Evolutionary conservation across 768 basidiomycete genomes (phyloP).

Genomic region (Lactifluus hygrophoroides): DNA sequence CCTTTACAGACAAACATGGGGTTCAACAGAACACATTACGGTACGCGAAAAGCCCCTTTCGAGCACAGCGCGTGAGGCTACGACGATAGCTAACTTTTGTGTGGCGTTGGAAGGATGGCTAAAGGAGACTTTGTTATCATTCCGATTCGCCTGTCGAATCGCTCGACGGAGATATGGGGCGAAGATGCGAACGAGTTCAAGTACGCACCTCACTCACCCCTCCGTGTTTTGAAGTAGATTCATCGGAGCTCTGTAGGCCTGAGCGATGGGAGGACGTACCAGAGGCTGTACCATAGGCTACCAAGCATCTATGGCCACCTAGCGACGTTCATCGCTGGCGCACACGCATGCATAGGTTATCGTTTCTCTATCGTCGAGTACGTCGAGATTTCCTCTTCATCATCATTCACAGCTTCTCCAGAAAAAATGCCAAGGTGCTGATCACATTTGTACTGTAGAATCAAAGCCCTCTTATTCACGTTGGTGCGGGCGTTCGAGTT

Average conservation of each 20-base stretch:
- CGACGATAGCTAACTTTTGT: not conserved
- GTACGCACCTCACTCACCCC: not conserved
- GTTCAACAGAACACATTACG: conserved; percentile 3
- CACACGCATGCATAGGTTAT: conserved; percentile 26
- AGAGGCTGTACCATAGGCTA: conserved; percentile 5
- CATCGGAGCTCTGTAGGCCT: conserved; percentile 2
- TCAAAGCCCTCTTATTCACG: conserved; percentile 24
- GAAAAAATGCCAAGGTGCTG: not conserved
- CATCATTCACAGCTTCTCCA: too few species aligned
- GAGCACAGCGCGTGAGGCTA: too few species aligned
- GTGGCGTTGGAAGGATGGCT: conserved; percentile 1
- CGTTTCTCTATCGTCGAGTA: conserved; percentile 24
- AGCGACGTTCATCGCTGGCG: conserved; percentile 27
- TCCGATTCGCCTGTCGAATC: conserved; percentile 24
- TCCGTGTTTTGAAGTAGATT: not conserved
- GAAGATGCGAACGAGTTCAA: conserved; percentile 28
- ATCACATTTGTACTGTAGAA: conserved; percentile 2
- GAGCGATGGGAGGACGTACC: conserved; percentile 19
- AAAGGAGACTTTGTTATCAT: conserved; percentile 21
- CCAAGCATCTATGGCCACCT: conserved; percentile 19
- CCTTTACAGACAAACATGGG: conserved; percentile 20
- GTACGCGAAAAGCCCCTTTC: conserved; percentile 3
- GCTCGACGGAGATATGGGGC: conserved; percentile 27
- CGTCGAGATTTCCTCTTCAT: not conserved
- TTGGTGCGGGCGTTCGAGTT: conserved; percentile 23